Percentiles rank a stretch among this genome's conserved stretches.
Conservation (phyloP, 371 early-diverging fungal genomes). For the Encephalitozoon cuniculi region DNA sequence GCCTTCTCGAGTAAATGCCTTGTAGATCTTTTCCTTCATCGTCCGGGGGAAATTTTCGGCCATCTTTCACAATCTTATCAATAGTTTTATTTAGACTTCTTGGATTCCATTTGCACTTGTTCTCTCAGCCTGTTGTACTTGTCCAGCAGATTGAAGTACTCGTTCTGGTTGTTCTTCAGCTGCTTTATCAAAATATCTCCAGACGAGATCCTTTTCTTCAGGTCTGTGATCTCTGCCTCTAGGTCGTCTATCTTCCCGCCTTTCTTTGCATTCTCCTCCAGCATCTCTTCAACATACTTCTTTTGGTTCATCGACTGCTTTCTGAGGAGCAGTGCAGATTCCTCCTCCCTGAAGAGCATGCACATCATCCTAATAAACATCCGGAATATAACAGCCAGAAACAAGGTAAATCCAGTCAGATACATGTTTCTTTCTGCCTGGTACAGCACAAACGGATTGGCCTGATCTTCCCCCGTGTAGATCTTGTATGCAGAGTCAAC, state of each 20-base stretch:
- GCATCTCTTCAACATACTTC: constrained; percentile 32
- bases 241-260: constrained; percentile 18
- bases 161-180: constrained; percentile 40
- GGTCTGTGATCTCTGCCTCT: neutral
- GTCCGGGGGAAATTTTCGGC: neutral
- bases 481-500: constrained; percentile 33
- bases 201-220: constrained; percentile 15
- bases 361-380: constrained; percentile 25
- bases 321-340: constrained; percentile 11
- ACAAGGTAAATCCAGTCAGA: constrained; percentile 45
- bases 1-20: constrained; percentile 34
- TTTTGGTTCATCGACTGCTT: constrained; percentile 40
- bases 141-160: constrained; percentile 33
- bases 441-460: constrained; percentile 21
- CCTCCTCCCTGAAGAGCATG: constrained; percentile 16
- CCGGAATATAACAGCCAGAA: constrained; percentile 24
- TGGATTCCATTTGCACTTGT: constrained; percentile 9
- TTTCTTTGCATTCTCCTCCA: constrained; percentile 9
- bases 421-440: constrained; percentile 48
- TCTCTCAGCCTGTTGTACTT: constrained; percentile 39
- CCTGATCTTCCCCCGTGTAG: neutral
- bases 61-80: neutral
- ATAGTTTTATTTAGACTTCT: constrained; percentile 34
- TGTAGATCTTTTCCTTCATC: constrained; percentile 37
- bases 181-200: constrained; percentile 17